These are phyloP conservation scores for Peronospora farinosa DNA, from an alignment of 352 stramenopile species.

Conservation along the genomic window DNA sequence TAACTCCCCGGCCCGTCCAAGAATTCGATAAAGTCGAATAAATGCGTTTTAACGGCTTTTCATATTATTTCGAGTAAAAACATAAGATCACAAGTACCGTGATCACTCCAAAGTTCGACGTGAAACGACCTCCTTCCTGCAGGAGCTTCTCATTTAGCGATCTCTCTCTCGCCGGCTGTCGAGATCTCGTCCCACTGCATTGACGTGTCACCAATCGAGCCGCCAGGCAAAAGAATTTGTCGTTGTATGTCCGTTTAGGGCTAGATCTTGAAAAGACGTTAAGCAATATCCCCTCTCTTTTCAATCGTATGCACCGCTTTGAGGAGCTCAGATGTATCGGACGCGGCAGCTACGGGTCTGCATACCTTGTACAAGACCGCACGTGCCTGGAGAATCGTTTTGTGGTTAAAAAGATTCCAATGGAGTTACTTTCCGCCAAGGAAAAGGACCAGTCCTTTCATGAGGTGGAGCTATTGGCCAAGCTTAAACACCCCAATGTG, in stretches of 20 bases:
- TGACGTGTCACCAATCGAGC: background rate
- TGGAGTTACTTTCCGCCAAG: slow-evolving; percentile 69
- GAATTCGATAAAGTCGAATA: too few relatives aligned
- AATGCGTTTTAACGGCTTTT: too few relatives aligned
- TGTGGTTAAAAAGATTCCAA: slow-evolving; percentile 85
- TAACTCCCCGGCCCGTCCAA: too few relatives aligned
- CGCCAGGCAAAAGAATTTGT: background rate
- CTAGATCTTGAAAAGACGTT: slow-evolving; percentile 20
- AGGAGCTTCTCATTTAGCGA: too few relatives aligned
- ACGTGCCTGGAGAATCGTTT: slow-evolving; percentile 34
- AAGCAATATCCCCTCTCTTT: background rate
- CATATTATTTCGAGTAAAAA: background rate
- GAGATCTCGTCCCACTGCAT: too few relatives aligned
- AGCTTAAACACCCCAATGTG: slow-evolving; percentile 91
- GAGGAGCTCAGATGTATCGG: slow-evolving; percentile 73
- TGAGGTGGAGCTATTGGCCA: slow-evolving; percentile 87
- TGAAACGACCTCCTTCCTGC: too few relatives aligned
- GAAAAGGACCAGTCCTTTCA: slow-evolving; percentile 73
- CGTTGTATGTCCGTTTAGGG: background rate
- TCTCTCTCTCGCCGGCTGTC: too few relatives aligned
- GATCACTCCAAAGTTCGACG: slow-evolving; percentile 22
- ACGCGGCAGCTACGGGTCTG: slow-evolving; percentile 68
- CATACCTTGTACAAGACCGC: slow-evolving; percentile 53
- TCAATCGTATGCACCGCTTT: slow-evolving; percentile 59
- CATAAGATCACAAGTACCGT: slow-evolving; percentile 3